These are phyloP conservation scores for Theileria sp. DNA, from an alignment of 169 alveolate genomes.

Conservation along the genomic window DNA sequence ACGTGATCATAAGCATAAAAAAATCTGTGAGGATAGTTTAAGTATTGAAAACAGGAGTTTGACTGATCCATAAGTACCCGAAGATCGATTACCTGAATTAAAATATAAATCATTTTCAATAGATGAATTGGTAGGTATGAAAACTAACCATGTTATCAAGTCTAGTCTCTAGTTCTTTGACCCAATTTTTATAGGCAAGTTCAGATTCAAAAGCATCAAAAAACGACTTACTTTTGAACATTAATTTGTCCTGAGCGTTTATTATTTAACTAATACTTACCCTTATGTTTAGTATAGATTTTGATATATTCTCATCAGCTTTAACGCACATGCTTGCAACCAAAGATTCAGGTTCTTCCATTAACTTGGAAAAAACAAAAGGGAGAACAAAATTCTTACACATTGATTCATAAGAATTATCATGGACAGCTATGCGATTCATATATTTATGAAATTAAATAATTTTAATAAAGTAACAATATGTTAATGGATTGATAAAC, in stretches of 20 bases:
- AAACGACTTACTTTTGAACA: slow-evolving; percentile 20
- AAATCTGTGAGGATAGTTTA: slow-evolving; percentile 22
- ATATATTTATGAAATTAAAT: neutral
- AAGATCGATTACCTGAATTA: slow-evolving; percentile 14
- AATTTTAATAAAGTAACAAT: neutral
- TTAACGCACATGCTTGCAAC: slow-evolving; percentile 35
- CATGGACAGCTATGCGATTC: slow-evolving; percentile 38
- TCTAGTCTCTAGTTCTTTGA: slow-evolving; percentile 11
- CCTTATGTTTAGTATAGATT: slow-evolving; percentile 9
- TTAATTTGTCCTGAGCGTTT: slow-evolving; percentile 14
- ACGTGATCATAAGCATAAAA: slow-evolving; percentile 22
- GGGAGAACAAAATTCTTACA: slow-evolving; percentile 60
- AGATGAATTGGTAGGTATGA: neutral
- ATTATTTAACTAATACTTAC: slow-evolving; percentile 5
- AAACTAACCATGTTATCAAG: slow-evolving; percentile 15
- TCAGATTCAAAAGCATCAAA: slow-evolving; percentile 31
- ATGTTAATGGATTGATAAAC: neutral
- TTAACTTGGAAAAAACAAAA: slow-evolving; percentile 42
- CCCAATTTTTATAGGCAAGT: slow-evolving; percentile 27
- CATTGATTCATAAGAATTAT: slow-evolving; percentile 30
- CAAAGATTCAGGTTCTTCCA: slow-evolving; percentile 14
- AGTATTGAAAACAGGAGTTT: slow-evolving; percentile 20
- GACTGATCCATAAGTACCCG: slow-evolving; percentile 17
- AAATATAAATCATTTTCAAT: neutral
- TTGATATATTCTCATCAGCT: slow-evolving; percentile 32